phyloP scores from a whole-genome alignment of 2,329 filamentous ascomycete species.

The Dothiorella sarmentorum region DNA sequence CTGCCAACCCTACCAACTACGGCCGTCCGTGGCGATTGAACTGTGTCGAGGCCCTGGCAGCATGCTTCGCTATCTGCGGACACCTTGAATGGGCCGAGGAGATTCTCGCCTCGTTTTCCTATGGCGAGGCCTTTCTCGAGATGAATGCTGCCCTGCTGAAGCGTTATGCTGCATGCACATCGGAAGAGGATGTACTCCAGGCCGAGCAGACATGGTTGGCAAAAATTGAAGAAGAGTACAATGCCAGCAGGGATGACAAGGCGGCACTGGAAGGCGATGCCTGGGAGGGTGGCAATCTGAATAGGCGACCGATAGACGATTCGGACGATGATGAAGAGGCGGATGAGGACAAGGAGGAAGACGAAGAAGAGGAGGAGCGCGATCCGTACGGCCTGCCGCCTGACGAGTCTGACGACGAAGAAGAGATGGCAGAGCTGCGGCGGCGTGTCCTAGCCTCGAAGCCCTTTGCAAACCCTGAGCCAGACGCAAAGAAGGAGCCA shows the following conservation, averaged over 20 bases:
- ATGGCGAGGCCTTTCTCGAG: constrained; percentile 81
- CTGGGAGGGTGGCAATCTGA: constrained; percentile 90
- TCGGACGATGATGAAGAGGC: constrained; percentile 49
- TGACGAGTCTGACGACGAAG: constrained; percentile 71
- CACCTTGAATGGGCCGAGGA: constrained; percentile 86
- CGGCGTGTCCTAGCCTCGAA: constrained; percentile 88
- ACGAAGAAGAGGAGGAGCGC: constrained; percentile 44
- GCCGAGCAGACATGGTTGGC: constrained; percentile 85
- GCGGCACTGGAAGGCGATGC: constrained; percentile 65
- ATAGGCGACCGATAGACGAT: constrained; percentile 54
- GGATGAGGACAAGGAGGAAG: constrained; percentile 39
- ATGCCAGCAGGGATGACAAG: constrained; percentile 67
- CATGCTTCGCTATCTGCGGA: constrained; percentile 89
- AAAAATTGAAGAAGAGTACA: constrained; percentile 85
- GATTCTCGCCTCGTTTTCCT: constrained; percentile 79
- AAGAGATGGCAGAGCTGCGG: constrained; percentile 89
- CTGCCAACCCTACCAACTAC: constrained; percentile 96
- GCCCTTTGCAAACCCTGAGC: constrained; percentile 66
- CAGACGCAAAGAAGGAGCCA: constrained; percentile 51
- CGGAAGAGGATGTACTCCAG: constrained; percentile 78
- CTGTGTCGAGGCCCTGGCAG: constrained; percentile 90
- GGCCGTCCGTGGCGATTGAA: constrained; percentile 93
- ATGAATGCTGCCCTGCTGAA: constrained; percentile 84
- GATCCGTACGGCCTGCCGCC: constrained; percentile 77
- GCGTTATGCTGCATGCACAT: constrained; percentile 77